A percentile compares a stretch with the other conserved stretches of the same genome.
Conservation (phyloP, 257 asterid species). For the Solanum chiquidenum region DNA sequence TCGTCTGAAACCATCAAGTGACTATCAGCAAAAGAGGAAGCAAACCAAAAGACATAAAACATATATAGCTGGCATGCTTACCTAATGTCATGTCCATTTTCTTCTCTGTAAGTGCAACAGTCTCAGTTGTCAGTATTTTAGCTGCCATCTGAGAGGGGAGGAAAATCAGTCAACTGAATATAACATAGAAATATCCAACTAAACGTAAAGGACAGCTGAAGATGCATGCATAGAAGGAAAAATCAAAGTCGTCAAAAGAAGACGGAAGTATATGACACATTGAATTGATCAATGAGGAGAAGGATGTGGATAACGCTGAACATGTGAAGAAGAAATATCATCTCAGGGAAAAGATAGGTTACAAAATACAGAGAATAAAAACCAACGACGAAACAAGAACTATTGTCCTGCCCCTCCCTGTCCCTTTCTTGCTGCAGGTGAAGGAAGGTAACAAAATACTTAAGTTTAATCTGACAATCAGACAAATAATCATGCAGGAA, state of each 20-base stretch:
- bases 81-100: constrained; percentile 93
- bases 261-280: neutral
- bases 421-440: neutral
- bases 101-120: constrained; percentile 88
- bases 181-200: neutral
- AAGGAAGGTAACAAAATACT: neutral
- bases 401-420: neutral
- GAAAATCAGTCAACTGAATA: neutral
- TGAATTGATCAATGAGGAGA: neutral
- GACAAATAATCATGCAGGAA: neutral
- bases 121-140: constrained; percentile 50
- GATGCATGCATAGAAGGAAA: neutral
- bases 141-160: constrained; percentile 58
- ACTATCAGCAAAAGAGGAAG: neutral
- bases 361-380: neutral
- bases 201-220: neutral
- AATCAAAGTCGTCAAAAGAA: neutral
- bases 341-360: neutral
- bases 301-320: neutral
- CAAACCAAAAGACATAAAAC: neutral
- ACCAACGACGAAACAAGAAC: neutral
- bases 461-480: neutral
- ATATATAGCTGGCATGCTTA: constrained; percentile 5
- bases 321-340: neutral
- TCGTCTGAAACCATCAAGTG: constrained; percentile 47